These are phyloP conservation scores for Hypomontagnella monticulosa DNA, from an alignment of 495 filamentous ascomycete species.

Conservation along the genomic window DNA sequence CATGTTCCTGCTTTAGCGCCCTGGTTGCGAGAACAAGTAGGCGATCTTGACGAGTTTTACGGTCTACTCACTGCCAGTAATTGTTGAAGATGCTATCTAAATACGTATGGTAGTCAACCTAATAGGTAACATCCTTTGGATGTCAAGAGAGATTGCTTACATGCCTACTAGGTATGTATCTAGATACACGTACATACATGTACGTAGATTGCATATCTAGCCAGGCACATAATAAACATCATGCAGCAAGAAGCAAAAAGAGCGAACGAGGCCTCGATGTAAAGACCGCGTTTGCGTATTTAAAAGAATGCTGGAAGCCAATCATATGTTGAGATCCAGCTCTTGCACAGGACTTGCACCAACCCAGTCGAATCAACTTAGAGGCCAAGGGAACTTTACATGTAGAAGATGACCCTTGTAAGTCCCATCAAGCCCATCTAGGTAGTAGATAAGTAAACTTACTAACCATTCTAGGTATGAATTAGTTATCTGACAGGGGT, in stretches of 20 bases:
- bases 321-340: no score
- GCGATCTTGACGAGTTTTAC: conserved; percentile 1
- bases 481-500: conserved; percentile 29
- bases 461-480: conserved; percentile 34
- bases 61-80: conserved; percentile 8
- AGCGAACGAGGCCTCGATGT: conserved; percentile 4
- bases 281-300: conserved; percentile 5
- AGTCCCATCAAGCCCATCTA: conserved; percentile 8
- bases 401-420: conserved; percentile 14
- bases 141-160: no score
- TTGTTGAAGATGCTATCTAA: no score
- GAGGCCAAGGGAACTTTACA: conserved; percentile 23
- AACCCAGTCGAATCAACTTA: conserved; percentile 31
- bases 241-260: neutral
- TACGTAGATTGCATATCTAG: no score
- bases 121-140: no score
- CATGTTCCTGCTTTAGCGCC: conserved; percentile 43
- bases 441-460: no score
- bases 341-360: no score
- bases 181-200: conserved; percentile 7
- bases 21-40: conserved; percentile 22
- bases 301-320: conserved; percentile 3
- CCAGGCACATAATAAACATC: no score
- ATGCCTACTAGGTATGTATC: neutral
- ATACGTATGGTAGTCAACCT: neutral